phyloP scores from a whole-genome alignment of 2,329 filamentous ascomycete genomes.

The Ploettnerulaceae sp. region DNA sequence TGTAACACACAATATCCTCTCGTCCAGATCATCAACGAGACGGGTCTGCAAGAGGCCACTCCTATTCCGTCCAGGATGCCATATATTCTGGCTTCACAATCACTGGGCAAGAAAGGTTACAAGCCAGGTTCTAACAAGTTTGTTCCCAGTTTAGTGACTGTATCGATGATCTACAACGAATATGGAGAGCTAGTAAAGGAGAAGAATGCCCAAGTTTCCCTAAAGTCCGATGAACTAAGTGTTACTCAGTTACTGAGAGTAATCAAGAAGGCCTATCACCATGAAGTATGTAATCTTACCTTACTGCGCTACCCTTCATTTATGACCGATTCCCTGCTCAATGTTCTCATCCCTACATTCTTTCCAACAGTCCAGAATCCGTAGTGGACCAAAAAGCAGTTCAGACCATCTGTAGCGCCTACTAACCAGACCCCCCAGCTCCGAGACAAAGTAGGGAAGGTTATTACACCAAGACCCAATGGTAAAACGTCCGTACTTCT shows the following conservation, averaged over 20 bases:
- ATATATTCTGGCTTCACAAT: neutral
- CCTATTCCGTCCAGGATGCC: neutral
- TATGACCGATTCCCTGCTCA: neutral
- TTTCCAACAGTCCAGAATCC: no score
- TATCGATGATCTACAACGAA: slow-evolving; percentile 30
- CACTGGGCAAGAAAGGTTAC: neutral
- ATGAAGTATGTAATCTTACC: slow-evolving; percentile 22
- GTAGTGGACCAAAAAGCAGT: no score
- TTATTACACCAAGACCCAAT: slow-evolving; percentile 19
- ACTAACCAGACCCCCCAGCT: slow-evolving; percentile 17
- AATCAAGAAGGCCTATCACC: slow-evolving; percentile 28
- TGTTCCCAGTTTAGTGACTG: neutral
- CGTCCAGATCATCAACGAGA: slow-evolving; percentile 10
- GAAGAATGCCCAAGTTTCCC: slow-evolving; percentile 9
- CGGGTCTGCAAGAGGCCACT: slow-evolving; percentile 2
- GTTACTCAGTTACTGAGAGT: slow-evolving; percentile 25
- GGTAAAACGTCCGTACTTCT: slow-evolving; percentile 13
- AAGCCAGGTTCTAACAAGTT: slow-evolving; percentile 5
- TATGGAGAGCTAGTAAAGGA: slow-evolving; percentile 29
- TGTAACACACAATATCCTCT: slow-evolving; percentile 13
- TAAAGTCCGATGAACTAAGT: slow-evolving; percentile 19
- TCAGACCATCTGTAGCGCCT: no score
- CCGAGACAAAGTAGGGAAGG: slow-evolving; percentile 21
- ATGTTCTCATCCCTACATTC: neutral
- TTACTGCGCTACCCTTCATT: no score